Percentiles rank a stretch among this genome's conserved stretches.
phyloP scores from a whole-genome alignment of 2,329 filamentous ascomycete species.

The Neofusicoccum sp. region DNA sequence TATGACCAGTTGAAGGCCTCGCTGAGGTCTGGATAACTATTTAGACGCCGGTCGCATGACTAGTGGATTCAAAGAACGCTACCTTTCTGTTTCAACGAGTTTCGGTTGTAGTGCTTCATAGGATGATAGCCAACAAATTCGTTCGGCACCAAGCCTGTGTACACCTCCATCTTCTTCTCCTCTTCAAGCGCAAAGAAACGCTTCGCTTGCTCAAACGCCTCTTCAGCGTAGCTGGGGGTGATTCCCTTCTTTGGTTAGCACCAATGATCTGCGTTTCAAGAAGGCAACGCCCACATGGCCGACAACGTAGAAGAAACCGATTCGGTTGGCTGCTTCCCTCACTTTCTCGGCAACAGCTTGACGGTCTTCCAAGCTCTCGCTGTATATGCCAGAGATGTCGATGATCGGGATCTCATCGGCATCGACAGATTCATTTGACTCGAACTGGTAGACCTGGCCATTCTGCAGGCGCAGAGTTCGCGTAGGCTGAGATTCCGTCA shows the following conservation, averaged over 20 bases:
- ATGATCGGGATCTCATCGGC: slow-evolving; percentile 27
- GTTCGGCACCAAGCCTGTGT: slow-evolving; percentile 42
- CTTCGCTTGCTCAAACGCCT: slow-evolving; percentile 42
- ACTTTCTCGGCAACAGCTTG: slow-evolving; percentile 25
- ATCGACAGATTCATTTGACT: slow-evolving; percentile 25
- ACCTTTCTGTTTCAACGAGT: slow-evolving; percentile 52
- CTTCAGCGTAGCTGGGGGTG: slow-evolving; percentile 33
- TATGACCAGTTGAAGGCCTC: slow-evolving; percentile 33
- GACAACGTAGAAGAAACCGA: slow-evolving; percentile 26
- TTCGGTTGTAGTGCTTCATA: slow-evolving; percentile 49
- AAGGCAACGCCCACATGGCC: slow-evolving; percentile 23
- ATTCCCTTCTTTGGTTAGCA: slow-evolving; percentile 27
- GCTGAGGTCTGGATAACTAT: slow-evolving; percentile 28
- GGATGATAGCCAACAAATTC: slow-evolving; percentile 43
- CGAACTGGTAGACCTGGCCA: slow-evolving; percentile 24
- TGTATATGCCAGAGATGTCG: slow-evolving; percentile 24
- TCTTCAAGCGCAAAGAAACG: slow-evolving; percentile 48
- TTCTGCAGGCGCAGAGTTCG: slow-evolving; percentile 24
- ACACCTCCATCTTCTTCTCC: slow-evolving; percentile 52
- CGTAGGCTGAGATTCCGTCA: background rate
- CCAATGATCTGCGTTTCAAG: background rate
- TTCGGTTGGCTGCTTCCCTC: slow-evolving; percentile 21
- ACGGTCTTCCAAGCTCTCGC: slow-evolving; percentile 23
- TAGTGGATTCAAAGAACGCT: slow-evolving; percentile 33
- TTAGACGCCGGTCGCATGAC: background rate